phyloP scores from a whole-genome alignment of 2,329 filamentous ascomycete species.

The Chrysoporthe deuterocubensis region DNA sequence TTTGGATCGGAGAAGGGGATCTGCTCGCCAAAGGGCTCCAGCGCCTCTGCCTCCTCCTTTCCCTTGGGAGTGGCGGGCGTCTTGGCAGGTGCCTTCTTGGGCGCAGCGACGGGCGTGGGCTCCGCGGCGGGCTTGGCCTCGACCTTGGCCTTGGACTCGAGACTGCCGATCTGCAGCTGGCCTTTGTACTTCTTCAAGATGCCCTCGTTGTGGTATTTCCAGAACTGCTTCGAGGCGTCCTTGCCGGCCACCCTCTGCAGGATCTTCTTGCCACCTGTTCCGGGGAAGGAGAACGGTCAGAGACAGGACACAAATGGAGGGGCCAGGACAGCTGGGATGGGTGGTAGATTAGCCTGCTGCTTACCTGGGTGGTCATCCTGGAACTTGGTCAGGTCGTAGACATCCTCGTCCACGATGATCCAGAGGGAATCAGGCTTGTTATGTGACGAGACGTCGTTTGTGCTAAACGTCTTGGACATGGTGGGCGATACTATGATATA shows the following conservation, averaged over 20 bases:
- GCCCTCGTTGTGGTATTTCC: slow-evolving; percentile 81
- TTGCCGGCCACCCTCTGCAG: slow-evolving; percentile 66
- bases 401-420: slow-evolving; percentile 92
- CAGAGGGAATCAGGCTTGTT: slow-evolving; percentile 86
- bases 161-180: slow-evolving; percentile 80
- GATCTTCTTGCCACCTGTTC: slow-evolving; percentile 65
- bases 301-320: background rate
- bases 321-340: background rate
- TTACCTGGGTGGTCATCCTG: slow-evolving; percentile 83
- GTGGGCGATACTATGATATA: slow-evolving; percentile 32
- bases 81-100: slow-evolving; percentile 43
- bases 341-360: slow-evolving; percentile 29
- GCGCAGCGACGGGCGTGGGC: slow-evolving; percentile 53
- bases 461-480: slow-evolving; percentile 89
- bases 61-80: slow-evolving; percentile 36
- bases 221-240: slow-evolving; percentile 70
- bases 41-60: slow-evolving; percentile 65
- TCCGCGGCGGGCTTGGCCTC: slow-evolving; percentile 59
- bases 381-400: slow-evolving; percentile 92
- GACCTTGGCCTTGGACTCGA: slow-evolving; percentile 79
- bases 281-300: background rate
- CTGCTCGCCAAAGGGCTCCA: slow-evolving; percentile 84
- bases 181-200: slow-evolving; percentile 86
- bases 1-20: slow-evolving; percentile 90
- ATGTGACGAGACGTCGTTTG: slow-evolving; percentile 86